A percentile compares a stretch with the other conserved stretches of the same genome.
Conservation (phyloP, 2,329 filamentous ascomycete species). For the Mycosphaerelloides madeirae region DNA sequence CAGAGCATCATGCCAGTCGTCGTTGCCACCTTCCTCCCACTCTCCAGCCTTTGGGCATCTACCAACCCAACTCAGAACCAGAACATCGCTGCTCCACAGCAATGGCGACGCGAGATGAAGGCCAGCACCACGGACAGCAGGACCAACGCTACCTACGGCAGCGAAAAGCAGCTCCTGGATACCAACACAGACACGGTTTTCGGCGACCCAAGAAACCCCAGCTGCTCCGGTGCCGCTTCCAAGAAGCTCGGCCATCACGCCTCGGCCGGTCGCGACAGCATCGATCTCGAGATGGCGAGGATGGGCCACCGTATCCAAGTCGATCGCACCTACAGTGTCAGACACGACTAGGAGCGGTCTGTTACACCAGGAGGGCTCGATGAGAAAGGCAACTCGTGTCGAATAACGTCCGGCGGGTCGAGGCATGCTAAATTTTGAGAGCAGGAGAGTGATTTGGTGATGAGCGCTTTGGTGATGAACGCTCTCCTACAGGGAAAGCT, state of each 20-base stretch:
- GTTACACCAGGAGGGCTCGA: background rate
- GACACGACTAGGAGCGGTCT: conserved; percentile 14
- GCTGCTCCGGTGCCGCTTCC: conserved; percentile 12
- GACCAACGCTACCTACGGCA: conserved; percentile 8
- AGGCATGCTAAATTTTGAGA: background rate
- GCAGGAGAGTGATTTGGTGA: too few species aligned
- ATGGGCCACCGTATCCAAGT: conserved; percentile 19
- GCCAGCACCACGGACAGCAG: conserved; percentile 11
- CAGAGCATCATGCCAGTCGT: conserved; percentile 53
- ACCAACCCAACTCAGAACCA: conserved; percentile 28
- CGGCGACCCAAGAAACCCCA: conserved; percentile 11
- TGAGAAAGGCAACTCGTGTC: background rate
- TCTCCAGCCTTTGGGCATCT: conserved; percentile 63
- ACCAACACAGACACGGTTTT: conserved; percentile 20
- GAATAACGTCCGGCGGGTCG: background rate
- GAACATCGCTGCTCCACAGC: conserved; percentile 24
- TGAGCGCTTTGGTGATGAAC: too few species aligned
- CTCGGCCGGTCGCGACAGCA: conserved; percentile 12
- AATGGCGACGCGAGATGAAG: conserved; percentile 9
- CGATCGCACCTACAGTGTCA: conserved; percentile 22
- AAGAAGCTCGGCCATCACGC: conserved; percentile 12
- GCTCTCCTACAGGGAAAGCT: too few species aligned
- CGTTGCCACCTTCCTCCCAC: conserved; percentile 59
- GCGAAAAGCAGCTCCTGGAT: conserved; percentile 21
- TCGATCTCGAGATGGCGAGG: conserved; percentile 23